Evolutionary conservation across 495 filamentous ascomycete genomes (phyloP), one percentile per base, ranked within the genome.

Genomic region (Lasiosphaeris hirsuta): DNA sequence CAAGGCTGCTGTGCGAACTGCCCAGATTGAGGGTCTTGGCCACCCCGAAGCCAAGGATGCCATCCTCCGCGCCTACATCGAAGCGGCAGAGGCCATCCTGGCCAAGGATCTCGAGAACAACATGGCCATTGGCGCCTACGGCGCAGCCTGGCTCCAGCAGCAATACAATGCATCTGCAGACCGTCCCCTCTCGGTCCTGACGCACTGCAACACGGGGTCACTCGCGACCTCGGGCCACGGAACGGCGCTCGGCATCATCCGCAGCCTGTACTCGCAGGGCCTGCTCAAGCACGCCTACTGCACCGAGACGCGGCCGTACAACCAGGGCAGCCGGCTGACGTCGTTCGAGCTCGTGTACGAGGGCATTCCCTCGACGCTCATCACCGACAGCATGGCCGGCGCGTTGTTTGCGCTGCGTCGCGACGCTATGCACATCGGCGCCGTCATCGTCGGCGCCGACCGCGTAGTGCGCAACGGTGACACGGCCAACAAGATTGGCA

Each of bases 401-500:
- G 86, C 92, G 1, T 74, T 97, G 15, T 86, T 98, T 57, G 63
- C 68, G 33, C 77, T 78, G 36, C 81, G 82, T 50, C 78, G 81
- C 57, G 67, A 81, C 44, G 71, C 72, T 43, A 72, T 72, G 43
- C 79, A 84, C 55, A 87, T 97, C 57, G 82, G 85, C 34, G 92
- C 90, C 15, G 88, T 98, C 53, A 84, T 98, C 53, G 95, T 97
- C 1, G 94, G 94, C 15, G 94, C 94, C 15, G 94, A 98, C 69
- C 84, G 94, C 48, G 95, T 98, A 9, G 94, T 92, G 39, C 88
- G 90, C 33, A 98, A 98, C 67, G 94, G 94, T 36, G 94, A 98
- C 73, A 97, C 94, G 2, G 94, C 94, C 43, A 98, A 98, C 72
- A 98, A 98, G 75, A 95, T 98, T 56, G 94, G 94, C 33, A 98